These are phyloP conservation scores for Parietaria judaica DNA, from an alignment of 306 rosid species.

Conservation along the genomic window DNA sequence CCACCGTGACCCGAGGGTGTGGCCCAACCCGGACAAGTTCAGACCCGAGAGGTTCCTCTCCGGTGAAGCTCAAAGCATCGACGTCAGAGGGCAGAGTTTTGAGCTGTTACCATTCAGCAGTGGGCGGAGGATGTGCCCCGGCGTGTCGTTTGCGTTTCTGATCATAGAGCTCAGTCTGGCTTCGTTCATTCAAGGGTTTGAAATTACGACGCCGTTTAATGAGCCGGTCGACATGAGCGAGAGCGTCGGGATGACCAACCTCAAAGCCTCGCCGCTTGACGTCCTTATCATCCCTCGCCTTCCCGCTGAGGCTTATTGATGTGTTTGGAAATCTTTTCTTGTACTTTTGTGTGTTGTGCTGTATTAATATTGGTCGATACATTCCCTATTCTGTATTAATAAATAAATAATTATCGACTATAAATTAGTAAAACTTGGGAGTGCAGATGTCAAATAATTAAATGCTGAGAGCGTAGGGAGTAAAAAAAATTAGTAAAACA, in stretches of 20 bases:
- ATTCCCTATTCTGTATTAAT: no score
- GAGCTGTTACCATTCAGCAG: constrained; percentile 28
- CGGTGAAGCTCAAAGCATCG: constrained; percentile 2
- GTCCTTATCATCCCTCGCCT: constrained; percentile 19
- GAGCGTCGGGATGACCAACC: constrained; percentile 3
- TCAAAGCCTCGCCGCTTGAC: constrained; percentile 14
- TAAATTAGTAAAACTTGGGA: no score
- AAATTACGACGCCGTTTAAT: background rate
- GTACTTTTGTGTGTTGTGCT: no score
- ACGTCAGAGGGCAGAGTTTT: constrained; percentile 19
- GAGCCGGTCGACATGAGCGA: constrained; percentile 19
- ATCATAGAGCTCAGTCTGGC: constrained; percentile 20
- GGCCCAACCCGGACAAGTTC: constrained; percentile 25
- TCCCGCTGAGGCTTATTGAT: background rate
- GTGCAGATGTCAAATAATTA: no score
- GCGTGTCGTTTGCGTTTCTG: constrained; percentile 15
- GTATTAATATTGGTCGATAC: no score
- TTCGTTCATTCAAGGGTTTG: constrained; percentile 12
- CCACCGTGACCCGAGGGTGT: constrained; percentile 26
- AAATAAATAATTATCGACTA: no score
- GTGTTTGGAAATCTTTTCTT: background rate
- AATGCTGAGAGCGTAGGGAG: no score
- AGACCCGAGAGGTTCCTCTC: constrained; percentile 23
- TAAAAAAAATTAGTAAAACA: no score
- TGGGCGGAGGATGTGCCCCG: constrained; percentile 34